Base-by-base conservation (phyloP, 2,329 filamentous ascomycete genomes). In the Fusarium oligoseptatum region DNA sequence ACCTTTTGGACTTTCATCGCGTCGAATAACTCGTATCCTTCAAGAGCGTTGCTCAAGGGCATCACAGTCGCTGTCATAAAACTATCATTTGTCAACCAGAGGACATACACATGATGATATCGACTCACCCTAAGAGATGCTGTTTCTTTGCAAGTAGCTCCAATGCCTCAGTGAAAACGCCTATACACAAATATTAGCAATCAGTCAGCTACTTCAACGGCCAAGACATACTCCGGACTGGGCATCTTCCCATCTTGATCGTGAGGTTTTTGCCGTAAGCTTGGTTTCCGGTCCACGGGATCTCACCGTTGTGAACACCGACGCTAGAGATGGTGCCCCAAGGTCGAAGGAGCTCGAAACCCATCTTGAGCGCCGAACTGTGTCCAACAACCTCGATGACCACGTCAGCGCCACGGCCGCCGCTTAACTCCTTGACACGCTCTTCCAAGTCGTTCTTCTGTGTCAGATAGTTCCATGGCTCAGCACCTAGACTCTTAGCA, bases 381-480 rank as follows among this genome's bases (percentile, higher is more conserved):
- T 92, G 83, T 0, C 92, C 92, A 17, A 94, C 92, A 5, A 93
- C 91, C 81, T 94, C 92, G 74, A 97, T 91, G 3, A 95, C 91
- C 2, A 93, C 90, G 83, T 97, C 95, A 9, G 94, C 95, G 9
- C 95, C 95, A n/a, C 95, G 87, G 2, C 94, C 94, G 11, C 92
- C 87, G 0, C 93, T 95, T 48, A 92, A 87, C 75, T 94, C 92
- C 78, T 91, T 90, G 56, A 97, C 91, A 55, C 92, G 88, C 77
- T 88, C 86, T 61, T 91, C 84, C 77, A 96, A 86, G 1, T 87
- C 90, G 48, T 92, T 89, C 50, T 87, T 87, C 68, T 94, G 89
- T 0, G 86, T 91, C 78, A 88, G 84, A 82, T 95, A 95, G 81
- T 97, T 95, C 85, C 94, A 91, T 0, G 93, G 71, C 37, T 76